Evolutionary conservation across 129 eudicot species (phyloP).

Genomic region (Cynara cardunculus): DNA sequence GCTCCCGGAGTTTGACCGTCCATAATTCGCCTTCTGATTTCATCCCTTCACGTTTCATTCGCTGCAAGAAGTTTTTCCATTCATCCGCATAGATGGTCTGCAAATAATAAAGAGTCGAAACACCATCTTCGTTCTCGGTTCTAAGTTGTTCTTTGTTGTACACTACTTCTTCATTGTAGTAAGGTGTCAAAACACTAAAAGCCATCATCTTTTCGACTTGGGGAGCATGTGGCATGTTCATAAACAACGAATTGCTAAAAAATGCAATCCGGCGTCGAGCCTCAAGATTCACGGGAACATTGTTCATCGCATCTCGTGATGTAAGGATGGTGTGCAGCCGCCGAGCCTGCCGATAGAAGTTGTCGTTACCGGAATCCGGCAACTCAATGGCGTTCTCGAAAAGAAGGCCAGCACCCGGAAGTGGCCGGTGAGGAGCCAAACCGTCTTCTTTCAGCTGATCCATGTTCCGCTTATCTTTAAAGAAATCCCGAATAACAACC

Average conservation of each 20-base stretch:
- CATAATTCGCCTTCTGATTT: conserved; percentile 47
- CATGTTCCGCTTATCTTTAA: conserved; percentile 50
- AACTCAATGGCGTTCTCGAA: conserved; percentile 67
- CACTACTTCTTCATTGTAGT: conserved; percentile 87
- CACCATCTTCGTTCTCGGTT: conserved; percentile 93
- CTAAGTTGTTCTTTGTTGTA: conserved; percentile 78
- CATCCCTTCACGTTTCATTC: conserved; percentile 80
- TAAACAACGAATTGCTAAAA: conserved; percentile 88
- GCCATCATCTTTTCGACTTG: conserved; percentile 97
- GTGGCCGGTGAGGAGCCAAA: conserved; percentile 49
- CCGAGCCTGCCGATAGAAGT: conserved; percentile 68
- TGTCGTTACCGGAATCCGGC: conserved; percentile 50
- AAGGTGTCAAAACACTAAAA: conserved; percentile 88
- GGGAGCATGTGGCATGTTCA: conserved; percentile 99
- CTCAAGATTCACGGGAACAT: conserved; percentile 74
- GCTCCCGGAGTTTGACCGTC: conserved; percentile 60
- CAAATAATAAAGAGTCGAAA: conserved; percentile 79
- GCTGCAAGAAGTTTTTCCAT: conserved; percentile 78
- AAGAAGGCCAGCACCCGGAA: conserved; percentile 44
- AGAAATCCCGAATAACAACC: conserved; percentile 69
- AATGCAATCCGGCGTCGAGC: conserved; percentile 86
- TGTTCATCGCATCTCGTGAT: conserved; percentile 75
- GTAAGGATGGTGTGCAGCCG: conserved; percentile 79
- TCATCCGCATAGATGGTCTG: conserved; percentile 85
- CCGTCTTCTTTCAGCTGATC: conserved; percentile 75